Evolutionary conservation across 1,284 basidiomycete species (phyloP), one percentile per base, ranked within the genome.

Genomic region (Leccinum fuscescens): DNA sequence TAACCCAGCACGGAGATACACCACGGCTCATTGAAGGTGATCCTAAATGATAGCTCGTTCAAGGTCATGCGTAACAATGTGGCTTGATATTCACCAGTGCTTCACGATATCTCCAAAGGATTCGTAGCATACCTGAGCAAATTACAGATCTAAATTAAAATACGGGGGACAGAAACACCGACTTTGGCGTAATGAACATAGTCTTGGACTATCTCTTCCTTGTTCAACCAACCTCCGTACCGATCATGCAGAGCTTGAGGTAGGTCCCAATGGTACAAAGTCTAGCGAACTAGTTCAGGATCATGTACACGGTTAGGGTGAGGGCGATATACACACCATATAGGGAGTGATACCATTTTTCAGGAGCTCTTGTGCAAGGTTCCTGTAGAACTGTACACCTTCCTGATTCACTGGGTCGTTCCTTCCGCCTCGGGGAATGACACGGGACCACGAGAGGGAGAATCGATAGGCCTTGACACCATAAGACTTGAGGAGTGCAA

Each of bases 141-240:
- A 17, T 42, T 58, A 2, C 58, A 27, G 7, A 49, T 14, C 0
- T 3, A 49, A 17, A 35, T 22, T 14, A 12, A 20, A 14, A 53
- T 53, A 17, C n/a, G 5, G n/a, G 27, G 11, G 8, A 51, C 27
- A 20, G 2, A 15, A 24, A 20, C 8, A 49, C 59, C 14, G 6
- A 59, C 59, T 48, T 53, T 60, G 31, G 59, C 59, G 11, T 58
- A 60, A 44, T 54, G 35, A 35, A 60, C 59, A n/a, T 58, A 60
- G 51, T 60, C 79, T 39, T 66, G 61, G 17, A 76, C 64, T 31
- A 77, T 71, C 57, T 74, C 72, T 7, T 75, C 72, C 61, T 77
- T 75, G 68, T 77, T 74, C 64, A 80, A 62, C 73, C 77, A 81
- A 22, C 79, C 79, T n/a, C 76, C 77, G 64, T 81, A 82, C 33